Percentiles rank a stretch among this genome's conserved stretches.
Evolutionary conservation across 495 filamentous ascomycete species (phyloP).

Genomic region (Tricharina praecox): DNA sequence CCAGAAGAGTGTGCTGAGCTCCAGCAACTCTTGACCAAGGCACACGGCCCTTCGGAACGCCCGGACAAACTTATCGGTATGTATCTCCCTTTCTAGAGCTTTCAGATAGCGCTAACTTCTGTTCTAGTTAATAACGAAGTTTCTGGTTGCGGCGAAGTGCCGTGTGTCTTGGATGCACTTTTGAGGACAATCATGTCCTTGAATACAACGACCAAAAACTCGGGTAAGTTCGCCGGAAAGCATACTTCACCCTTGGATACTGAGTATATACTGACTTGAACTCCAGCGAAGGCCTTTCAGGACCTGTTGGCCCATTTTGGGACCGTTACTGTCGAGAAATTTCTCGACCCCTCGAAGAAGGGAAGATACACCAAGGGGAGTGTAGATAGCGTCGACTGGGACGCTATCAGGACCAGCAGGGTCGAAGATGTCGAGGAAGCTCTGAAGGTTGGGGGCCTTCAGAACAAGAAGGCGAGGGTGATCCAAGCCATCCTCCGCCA

Average conservation of each 20-base stretch:
- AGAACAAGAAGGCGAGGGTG: constrained; percentile 51
- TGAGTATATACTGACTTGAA: constrained; percentile 7
- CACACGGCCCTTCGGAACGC: constrained; percentile 47
- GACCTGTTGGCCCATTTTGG: constrained; percentile 58
- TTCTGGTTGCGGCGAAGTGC: constrained; percentile 85
- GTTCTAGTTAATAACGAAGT: constrained; percentile 59
- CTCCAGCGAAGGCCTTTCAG: constrained; percentile 39
- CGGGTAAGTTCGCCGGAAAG: constrained; percentile 5
- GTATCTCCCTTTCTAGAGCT: not conserved
- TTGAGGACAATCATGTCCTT: constrained; percentile 32
- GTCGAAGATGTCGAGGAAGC: constrained; percentile 49
- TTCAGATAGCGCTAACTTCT: not conserved
- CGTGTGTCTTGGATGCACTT: constrained; percentile 69
- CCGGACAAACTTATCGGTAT: constrained; percentile 36
- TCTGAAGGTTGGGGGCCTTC: constrained; percentile 58
- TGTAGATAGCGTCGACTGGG: constrained; percentile 66
- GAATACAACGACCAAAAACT: constrained; percentile 21
- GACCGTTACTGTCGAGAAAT: constrained; percentile 17
- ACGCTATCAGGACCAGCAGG: constrained; percentile 51
- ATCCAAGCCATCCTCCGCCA: constrained; percentile 71
- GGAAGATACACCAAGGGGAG: constrained; percentile 30
- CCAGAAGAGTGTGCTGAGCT: constrained; percentile 57
- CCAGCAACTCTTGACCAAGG: constrained; percentile 43
- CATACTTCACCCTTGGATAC: not conserved
- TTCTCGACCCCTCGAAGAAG: constrained; percentile 24